Percentiles rank a stretch among this genome's conserved stretches.
phyloP scores from a whole-genome alignment of 148 eudicot genomes.

The Persicaria tinctoria region DNA sequence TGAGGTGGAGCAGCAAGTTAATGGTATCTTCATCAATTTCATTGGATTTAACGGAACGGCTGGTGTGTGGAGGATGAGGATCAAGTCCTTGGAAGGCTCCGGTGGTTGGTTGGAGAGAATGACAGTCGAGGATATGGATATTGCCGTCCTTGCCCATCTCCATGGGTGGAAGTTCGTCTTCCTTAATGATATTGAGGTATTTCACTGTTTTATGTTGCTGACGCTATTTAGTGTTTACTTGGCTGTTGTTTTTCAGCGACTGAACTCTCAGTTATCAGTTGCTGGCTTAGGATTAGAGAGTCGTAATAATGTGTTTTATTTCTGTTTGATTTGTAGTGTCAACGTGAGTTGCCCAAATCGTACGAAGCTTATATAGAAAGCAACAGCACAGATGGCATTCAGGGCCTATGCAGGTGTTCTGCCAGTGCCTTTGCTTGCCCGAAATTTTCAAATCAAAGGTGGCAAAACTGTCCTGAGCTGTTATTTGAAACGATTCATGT shows the following conservation, averaged over 20 bases:
- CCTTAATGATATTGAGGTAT: slow-evolving; percentile 97
- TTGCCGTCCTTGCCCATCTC: slow-evolving; percentile 96
- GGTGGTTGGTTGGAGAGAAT: slow-evolving; percentile 99
- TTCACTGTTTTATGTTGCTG: background rate
- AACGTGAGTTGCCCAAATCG: slow-evolving; percentile 92
- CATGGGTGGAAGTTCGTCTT: slow-evolving; percentile 92
- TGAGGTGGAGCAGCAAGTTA: slow-evolving; percentile 98
- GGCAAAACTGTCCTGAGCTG: background rate
- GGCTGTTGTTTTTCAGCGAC: background rate
- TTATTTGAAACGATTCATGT: background rate
- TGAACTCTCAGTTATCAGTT: background rate
- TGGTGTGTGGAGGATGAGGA: slow-evolving; percentile 79
- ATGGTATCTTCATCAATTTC: slow-evolving; percentile 84
- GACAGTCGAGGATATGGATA: slow-evolving; percentile 98
- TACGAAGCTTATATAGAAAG: slow-evolving; percentile 48
- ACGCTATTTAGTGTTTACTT: no score
- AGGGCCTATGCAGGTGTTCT: slow-evolving; percentile 82
- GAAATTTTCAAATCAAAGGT: slow-evolving; percentile 73
- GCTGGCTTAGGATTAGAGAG: background rate
- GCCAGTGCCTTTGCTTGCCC: slow-evolving; percentile 64
- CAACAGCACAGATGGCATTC: slow-evolving; percentile 95
- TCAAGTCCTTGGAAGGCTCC: slow-evolving; percentile 77
- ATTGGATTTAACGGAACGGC: slow-evolving; percentile 98
- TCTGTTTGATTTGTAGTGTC: slow-evolving; percentile 46
- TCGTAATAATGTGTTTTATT: background rate